Evolutionary conservation across 257 asterid species (phyloP), one percentile per base, ranked within the genome.

Genomic region (Fraxinus anomala): DNA sequence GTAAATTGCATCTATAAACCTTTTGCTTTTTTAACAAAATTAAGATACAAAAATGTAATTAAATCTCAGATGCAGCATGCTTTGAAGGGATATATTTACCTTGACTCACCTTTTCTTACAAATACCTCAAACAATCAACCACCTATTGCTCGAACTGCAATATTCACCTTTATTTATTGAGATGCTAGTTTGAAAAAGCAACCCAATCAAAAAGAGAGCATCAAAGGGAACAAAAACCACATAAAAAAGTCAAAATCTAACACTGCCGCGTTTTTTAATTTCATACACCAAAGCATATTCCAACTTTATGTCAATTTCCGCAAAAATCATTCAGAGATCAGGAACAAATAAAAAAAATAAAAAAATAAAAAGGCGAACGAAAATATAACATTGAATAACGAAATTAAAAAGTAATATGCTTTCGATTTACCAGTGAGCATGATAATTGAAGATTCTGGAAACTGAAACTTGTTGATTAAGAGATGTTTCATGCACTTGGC

Each of bases 401-500:
- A 63, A 63, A 63, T 9, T 10, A 9, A 24, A 37, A 47, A 26
- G 36, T 63, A 24, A 10, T 8, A 23, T 10, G 69, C 77, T 63
- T 23, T 66, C 37, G 66, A 17, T 79, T 83, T 90, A 95, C 99
- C 98, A 26, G 92, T 95, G 26, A 95, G 93, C 96, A 89, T 91
- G 79, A 95, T 88, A 81, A 93, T 90, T 3, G 99, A 93, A 16
- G 98, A 82, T 79, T 93, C 98, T 2, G 99, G 98, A 70, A 93
- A 95, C 13, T 84, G 87, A 73, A 95, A 95, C 91, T 87, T 90
- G 79, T 89, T 91, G 39, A 87, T 82, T 85, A 95, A 83, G 19
- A 95, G 83, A 87, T 93, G 79, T 34, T 82, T 88, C 98, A 93
- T 95, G 78, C 99, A 95, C 86, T 91, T 95, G n/a, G 97, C 98